Evolutionary conservation across 73 alveolate genomes (phyloP).

Genomic region (Tetrahymena elliotti): DNA sequence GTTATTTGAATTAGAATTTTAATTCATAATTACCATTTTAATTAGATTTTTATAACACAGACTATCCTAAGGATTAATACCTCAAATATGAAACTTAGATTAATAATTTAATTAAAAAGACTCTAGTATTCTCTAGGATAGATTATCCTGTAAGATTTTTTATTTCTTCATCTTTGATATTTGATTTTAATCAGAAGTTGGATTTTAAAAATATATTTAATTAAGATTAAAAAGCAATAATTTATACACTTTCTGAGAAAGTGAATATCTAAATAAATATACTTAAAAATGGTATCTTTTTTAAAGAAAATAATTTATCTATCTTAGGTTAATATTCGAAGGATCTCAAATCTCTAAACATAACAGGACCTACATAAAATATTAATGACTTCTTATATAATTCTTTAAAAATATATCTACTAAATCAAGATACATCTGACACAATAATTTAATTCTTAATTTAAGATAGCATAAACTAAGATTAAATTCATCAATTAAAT

Average conservation of each 20-base stretch:
- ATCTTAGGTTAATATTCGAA: not conserved
- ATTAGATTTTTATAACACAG: not conserved
- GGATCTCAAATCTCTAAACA: not conserved
- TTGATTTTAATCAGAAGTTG: not conserved
- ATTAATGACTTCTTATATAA: not conserved
- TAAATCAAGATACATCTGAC: not conserved
- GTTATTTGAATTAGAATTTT: not conserved
- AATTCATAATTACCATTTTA: not conserved
- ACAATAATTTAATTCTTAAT: too few species aligned
- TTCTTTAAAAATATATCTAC: not conserved
- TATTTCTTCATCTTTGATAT: not conserved
- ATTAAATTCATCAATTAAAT: too few species aligned
- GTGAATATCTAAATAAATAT: not conserved
- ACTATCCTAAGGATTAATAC: not conserved
- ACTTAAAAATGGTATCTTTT: not conserved
- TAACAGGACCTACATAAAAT: not conserved
- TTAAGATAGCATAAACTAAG: not conserved
- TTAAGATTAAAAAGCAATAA: not conserved
- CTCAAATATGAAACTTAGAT: not conserved
- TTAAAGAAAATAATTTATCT: not conserved
- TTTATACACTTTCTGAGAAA: not conserved
- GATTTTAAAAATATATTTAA: not conserved
- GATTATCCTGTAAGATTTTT: not conserved
- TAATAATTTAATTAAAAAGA: not conserved
- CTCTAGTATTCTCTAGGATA: not conserved